Evolutionary conservation across 805 yeast species (phyloP), one percentile per base, ranked within the genome.

Genomic region (Yamadazyma olivae): DNA sequence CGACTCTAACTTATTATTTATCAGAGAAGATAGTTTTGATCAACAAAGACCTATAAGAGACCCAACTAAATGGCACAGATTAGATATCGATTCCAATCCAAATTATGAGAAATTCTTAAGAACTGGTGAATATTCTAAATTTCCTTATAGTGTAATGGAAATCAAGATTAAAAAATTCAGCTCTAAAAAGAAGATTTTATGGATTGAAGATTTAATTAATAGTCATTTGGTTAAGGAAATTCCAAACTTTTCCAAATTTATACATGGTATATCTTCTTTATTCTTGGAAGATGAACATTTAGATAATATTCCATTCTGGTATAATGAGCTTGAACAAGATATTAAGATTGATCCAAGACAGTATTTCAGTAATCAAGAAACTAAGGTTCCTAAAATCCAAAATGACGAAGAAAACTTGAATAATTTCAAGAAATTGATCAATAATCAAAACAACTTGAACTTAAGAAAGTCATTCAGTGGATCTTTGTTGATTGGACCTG

Each of bases 271-370:
- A 39, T 89, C 96, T 4, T 74, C 88, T 2, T 71, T 91, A 44
- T 91, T 81, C 55, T 77, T 88, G 36, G 98, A 91, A 54, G 93
- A 87, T 56, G 97, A 91, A 51, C 82, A 83, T 48, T 73, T 91
- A 54, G 96, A 88, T 56, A 80, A 83, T 44, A 71, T 91, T 44
- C 99, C 99, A 38, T 85, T 89, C 59, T 91, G 99, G 99, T 72
- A 88, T 46, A 86, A 95, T 40, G 97, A 91, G 43, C 68, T 93
- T 50, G 97, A 60, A 45, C 47, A 50, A 35, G 91, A 84, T 57
- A 81, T 82, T 40, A 74, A 87, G 48, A 75, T 75, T 45, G 83
- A 84, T 52, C 95, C 95, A n/a, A 76, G 77, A 45, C 83, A 81
- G 51, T 89, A 89, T 0, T 79, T 77, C 50, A 81, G 30, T n/a